Evolutionary conservation across 352 stramenopile species (phyloP).

Genomic region (Globisporangium radiosum): DNA sequence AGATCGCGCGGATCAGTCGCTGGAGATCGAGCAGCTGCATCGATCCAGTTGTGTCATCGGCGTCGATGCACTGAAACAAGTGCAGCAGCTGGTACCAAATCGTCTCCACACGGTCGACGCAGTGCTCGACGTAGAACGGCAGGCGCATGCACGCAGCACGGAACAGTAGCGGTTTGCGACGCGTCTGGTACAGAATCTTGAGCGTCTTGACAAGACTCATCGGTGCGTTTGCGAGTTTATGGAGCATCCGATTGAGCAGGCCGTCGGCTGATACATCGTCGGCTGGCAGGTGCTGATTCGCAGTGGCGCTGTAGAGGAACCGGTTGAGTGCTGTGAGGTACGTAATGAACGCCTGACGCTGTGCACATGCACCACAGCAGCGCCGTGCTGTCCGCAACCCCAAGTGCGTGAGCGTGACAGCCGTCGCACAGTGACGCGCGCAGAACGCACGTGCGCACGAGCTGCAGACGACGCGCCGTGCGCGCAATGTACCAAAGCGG

Average conservation of each 20-base stretch:
- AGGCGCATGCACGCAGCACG: slow-evolving; percentile 54
- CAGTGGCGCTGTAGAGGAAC: slow-evolving; percentile 20
- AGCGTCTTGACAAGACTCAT: slow-evolving; percentile 78
- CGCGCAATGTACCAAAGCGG: slow-evolving; percentile 43
- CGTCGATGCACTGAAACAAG: slow-evolving; percentile 66
- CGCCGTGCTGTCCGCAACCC: slow-evolving; percentile 23
- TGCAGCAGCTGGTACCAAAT: slow-evolving; percentile 80
- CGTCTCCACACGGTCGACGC: slow-evolving; percentile 66
- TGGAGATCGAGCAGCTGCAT: slow-evolving; percentile 62
- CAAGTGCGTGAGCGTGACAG: slow-evolving; percentile 40
- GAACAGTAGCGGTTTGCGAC: slow-evolving; percentile 63
- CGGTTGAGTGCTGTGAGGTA: slow-evolving; percentile 28
- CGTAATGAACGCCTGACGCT: slow-evolving; percentile 50
- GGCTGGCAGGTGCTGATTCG: neutral
- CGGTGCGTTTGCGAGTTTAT: slow-evolving; percentile 39
- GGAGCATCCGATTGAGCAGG: slow-evolving; percentile 32
- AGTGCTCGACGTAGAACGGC: slow-evolving; percentile 69
- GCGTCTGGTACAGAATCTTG: slow-evolving; percentile 77
- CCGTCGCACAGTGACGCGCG: slow-evolving; percentile 45
- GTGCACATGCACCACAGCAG: slow-evolving; percentile 48
- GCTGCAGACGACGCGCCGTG: slow-evolving; percentile 44
- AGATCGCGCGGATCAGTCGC: slow-evolving; percentile 66
- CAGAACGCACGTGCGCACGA: slow-evolving; percentile 59
- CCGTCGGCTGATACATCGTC: too few relatives aligned
- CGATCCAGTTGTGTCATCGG: slow-evolving; percentile 33